Percentiles rank a stretch among this genome's conserved stretches.
These are phyloP conservation scores for Cudoniella acicularis DNA, from an alignment of 495 filamentous ascomycete genomes.

Conservation along the genomic window DNA sequence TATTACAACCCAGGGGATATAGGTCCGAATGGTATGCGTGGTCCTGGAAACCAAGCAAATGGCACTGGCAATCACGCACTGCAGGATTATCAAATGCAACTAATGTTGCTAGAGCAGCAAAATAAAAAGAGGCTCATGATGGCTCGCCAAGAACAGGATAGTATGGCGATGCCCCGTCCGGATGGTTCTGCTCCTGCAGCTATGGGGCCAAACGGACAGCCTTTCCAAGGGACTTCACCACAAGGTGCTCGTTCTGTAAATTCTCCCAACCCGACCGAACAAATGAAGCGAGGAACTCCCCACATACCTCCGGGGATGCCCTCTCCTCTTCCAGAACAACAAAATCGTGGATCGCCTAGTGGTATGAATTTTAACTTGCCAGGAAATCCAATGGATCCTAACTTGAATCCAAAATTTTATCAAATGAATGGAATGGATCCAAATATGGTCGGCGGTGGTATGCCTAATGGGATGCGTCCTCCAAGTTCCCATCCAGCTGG, in stretches of 20 bases:
- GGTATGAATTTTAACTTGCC: constrained; percentile 65
- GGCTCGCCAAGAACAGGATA: constrained; percentile 95
- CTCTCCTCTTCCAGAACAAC: constrained; percentile 80
- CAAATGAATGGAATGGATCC: constrained; percentile 49
- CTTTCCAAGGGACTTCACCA: constrained; percentile 71
- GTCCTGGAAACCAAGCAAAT: constrained; percentile 47
- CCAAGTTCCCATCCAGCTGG: constrained; percentile 76
- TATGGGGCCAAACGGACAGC: constrained; percentile 46
- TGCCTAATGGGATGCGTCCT: constrained; percentile 76
- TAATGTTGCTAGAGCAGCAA: constrained; percentile 98
- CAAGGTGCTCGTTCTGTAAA: constrained; percentile 75
- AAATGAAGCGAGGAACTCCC: constrained; percentile 86
- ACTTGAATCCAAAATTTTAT: constrained; percentile 60
- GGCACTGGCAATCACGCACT: constrained; percentile 84
- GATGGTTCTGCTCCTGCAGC: constrained; percentile 43
- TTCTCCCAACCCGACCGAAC: constrained; percentile 85
- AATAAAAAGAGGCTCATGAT: constrained; percentile 97
- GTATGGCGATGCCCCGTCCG: constrained; percentile 38
- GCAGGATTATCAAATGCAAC: constrained; percentile 98
- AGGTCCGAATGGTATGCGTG: constrained; percentile 39
- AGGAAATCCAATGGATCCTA: constrained; percentile 61
- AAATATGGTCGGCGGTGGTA: constrained; percentile 50
- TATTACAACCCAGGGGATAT: constrained; percentile 65
- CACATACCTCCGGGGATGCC: constrained; percentile 80
- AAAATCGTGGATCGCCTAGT: constrained; percentile 78